Evolutionary conservation across 306 rosid species (phyloP), one percentile per base, ranked within the genome.

Genomic region (Citrullus colocynthis): DNA sequence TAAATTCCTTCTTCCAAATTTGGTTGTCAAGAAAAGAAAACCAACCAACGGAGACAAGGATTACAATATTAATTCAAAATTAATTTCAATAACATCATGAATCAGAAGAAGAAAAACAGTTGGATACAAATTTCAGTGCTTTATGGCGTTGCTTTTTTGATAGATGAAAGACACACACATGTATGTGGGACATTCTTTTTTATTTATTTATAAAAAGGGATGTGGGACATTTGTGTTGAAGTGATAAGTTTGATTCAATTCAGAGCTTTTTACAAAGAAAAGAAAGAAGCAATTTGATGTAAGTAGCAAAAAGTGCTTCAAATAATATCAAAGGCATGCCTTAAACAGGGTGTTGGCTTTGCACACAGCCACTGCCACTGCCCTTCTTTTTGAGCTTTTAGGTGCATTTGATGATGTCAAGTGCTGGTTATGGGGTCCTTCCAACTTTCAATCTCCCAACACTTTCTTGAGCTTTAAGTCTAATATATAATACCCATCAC

Each of bases 371-470:
- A 52, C 57, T 15, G n/a, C n/a, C 75, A 70, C 57, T 28, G 39
- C 61, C 56, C 28, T 73, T 41, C 75, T 20, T 28, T 48, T 72
- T 24, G n/a, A 72, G 57, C 57, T 72, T 72, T 49, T 72, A 12
- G 60, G 59, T 72, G 39, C 60, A 51, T 41, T 72, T 30, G 76
- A 72, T 73, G 77, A 51, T 73, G 77, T 51, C 77, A 73, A 73
- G 62, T 51, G 77, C 61, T 13, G 56, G 3, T 49, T 42, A 42
- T 48, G 52, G 76, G 76, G 28, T 18, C 77, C 42, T 9, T 17
- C 57, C 60, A 7, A 44, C 1, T 49, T 21, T 44, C 3, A 21
- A 20, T 16, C 36, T 6, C 34, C 9, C 58, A 16, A 73, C 57
- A 51, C 77, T 51, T 51, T 30, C 77, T 48, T 73, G 4, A 28